Evolutionary conservation across 371 early-diverging fungal genomes (phyloP), one percentile per base, ranked within the genome.

Genomic region (Apophysomyces elegans): DNA sequence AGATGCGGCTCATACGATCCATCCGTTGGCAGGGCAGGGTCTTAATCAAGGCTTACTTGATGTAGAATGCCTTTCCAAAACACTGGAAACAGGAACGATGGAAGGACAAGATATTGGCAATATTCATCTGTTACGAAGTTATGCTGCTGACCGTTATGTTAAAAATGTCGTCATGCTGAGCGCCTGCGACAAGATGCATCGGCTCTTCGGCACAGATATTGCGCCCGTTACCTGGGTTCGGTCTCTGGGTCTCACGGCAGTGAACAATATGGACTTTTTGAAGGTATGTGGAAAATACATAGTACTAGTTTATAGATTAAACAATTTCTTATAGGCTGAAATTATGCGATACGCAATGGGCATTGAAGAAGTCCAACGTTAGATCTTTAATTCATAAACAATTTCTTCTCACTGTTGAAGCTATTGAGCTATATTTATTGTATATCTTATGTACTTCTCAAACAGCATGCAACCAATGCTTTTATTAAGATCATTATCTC

Each of bases 1-100:
- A 0, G 99, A 98, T 76, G 97, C 99, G 8, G 98, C 98, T n/a
- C 99, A 98, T 70, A 86, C 94, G 0, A 89, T 95, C 41, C 98
- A 98, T 69, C 99, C 99, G 16, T 82, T 98, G 64, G 99, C 98
- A 6, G 99, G 99, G 0, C 98, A 96, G 78, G 99, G 99, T 9
- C 76, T 98, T 45, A 98, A 98, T 74, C 87, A 96, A 69, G 98
- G 98, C 1, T 68, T 98, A 4, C 84, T 88, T 5, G 99, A 98
- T 74, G 94, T 93, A 0, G 84, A 89, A 63, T 77, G 87, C 47
- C 80, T 98, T 37, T 77, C 87, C 0, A 68, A 80, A 32, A 75
- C 86, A 7, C 65, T 97, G 32, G 84, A 84, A 47, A 77, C 78
- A 18, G 95, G 93, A 2, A 75, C 87, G 9, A 62, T 62, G 1